Evolutionary conservation across 495 filamentous ascomycete genomes (phyloP), one percentile per base, ranked within the genome.

Genomic region (Pseudotulostoma volvatum): DNA sequence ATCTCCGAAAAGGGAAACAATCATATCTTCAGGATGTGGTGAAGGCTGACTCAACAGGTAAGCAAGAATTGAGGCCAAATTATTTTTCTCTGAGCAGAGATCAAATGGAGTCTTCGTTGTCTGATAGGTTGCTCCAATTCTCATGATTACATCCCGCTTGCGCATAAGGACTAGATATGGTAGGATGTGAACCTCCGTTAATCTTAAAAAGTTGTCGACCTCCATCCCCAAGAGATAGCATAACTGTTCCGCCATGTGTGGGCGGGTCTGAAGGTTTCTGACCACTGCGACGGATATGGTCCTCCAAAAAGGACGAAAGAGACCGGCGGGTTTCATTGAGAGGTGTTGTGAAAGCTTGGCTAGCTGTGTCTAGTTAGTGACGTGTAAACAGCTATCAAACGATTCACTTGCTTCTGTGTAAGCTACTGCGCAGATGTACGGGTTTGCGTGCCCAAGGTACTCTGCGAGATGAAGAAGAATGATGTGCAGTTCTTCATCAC

Each of bases 281-380:
- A 86, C 76, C 2, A 84, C 80, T 4, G 70, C 69, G 34, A 83
- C 71, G 4, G 84, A 83, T 33, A 97, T 65, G 13, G 67, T 87
- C 44, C 71, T 68, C 86, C 86, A 96, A 53, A 81, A 95, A 5
- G 87, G 87, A 34, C 73, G 71, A 45, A 95, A 79, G 0, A 96
- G 54, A 19, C 73, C 71, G 31, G 68, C 65, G 9, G 76, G 64
- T 0, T 71, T 75, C 36, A 73, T 55, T 3, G 68, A 60, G 14
- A 70, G 69, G 34, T 67, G 58, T 31, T 76, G 67, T 7, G 84
- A 81, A 40, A 96, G 56, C 57, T 73, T 61, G 53, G 57, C 52
- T 60, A 81, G 55, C 70, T 72, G 42, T 39, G 36, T 37, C 25
- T 31, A 39, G 33, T 28, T 37, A 41, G 37, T 17, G 31, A 14